Percentiles rank a stretch among this genome's conserved stretches.
Conservation (phyloP, 2,329 filamentous ascomycete species). For the Cladophialophora yegresii region DNA sequence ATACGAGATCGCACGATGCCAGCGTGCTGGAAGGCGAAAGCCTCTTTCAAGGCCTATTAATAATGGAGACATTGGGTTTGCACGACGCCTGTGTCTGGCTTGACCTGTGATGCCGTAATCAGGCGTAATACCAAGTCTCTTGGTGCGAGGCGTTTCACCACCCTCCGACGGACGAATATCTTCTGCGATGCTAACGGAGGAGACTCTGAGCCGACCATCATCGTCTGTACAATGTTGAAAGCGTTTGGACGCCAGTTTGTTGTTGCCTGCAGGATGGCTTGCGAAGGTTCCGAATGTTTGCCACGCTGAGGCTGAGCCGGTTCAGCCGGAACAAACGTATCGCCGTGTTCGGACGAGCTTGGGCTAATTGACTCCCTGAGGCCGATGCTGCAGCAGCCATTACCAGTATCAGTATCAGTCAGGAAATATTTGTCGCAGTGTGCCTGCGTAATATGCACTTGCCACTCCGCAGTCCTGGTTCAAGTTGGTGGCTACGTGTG, state of each 20-base stretch:
- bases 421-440: background rate
- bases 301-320: constrained; percentile 2
- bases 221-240: background rate
- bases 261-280: background rate
- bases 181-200: background rate
- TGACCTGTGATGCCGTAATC: background rate
- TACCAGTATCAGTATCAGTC: background rate
- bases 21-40: background rate
- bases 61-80: background rate
- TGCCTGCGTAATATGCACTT: background rate
- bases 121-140: background rate
- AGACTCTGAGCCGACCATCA: background rate
- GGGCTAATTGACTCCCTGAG: background rate
- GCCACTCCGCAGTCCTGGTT: background rate
- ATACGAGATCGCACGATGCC: background rate
- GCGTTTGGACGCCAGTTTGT: background rate
- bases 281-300: background rate
- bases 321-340: background rate
- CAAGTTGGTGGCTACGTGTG: background rate
- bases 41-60: background rate
- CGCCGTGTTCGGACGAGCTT: constrained; percentile 1
- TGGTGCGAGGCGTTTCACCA: background rate
- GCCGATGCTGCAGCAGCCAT: background rate
- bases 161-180: background rate
- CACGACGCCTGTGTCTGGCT: background rate